Evolutionary conservation across 2,329 filamentous ascomycete genomes (phyloP), one percentile per base, ranked within the genome.

Genomic region (Neonectria neomacrospora): DNA sequence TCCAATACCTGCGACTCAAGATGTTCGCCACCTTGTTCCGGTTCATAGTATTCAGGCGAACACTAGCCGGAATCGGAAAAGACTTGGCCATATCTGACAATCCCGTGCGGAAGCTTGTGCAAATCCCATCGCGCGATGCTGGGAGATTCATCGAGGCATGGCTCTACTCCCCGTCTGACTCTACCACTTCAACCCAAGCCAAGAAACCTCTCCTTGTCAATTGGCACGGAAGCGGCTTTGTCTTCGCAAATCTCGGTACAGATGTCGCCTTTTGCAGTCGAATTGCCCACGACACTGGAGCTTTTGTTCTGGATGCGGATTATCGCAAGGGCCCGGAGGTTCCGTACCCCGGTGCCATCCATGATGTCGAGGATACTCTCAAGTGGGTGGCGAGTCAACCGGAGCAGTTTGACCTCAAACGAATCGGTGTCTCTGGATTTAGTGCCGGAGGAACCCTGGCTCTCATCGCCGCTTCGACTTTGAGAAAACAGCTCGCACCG

Each of bases 221-320:
- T 16, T 64, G 62, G 62, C 62, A 64, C 16, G 62, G 62, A 16
- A 64, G 62, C 30, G 62, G 62, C 20, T 64, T 64, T 26, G 54
- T 61, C 18, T n/a, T 64, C 5, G 20, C 41, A 5, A 22, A 14
- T 14, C 48, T 61, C 26, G 53, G 58, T 3, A 37, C 14, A 14
- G 58, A 64, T 18, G 42, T 32, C 14, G 32, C 12, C n/a, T 64
- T 56, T 42, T 64, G 62, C n/a, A 56, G 48, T n/a, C 44, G n/a
- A 9, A 20, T 64, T 30, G 53, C 58, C 10, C 47, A 34, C n/a
- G 44, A 61, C 30, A 23, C 41, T 2, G 62, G 58, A 1, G 12
- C 44, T 8, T 34, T 54, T 0, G 54, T 64, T 26, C 20, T 64
- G 6, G 62, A 64, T 16, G 58, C 58, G 9, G 62, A 64, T 30